phyloP scores from a whole-genome alignment of 495 filamentous ascomycete species.

The Margaritispora aquatica region DNA sequence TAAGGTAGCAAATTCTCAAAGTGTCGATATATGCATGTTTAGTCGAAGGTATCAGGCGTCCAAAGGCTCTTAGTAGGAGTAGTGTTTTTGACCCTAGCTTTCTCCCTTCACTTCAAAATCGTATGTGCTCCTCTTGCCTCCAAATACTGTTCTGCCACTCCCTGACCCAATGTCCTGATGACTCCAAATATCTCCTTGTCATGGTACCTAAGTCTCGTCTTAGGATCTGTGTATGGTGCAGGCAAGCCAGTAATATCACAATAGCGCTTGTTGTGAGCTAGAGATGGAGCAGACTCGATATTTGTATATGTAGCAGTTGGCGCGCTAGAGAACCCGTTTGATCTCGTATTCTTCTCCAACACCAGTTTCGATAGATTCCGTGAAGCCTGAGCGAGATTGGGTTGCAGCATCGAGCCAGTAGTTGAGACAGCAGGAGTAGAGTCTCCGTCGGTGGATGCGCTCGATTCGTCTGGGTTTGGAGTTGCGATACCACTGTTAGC shows the following conservation, averaged over 20 bases:
- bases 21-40: too few species aligned
- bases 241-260: conserved; percentile 92
- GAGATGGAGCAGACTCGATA: conserved; percentile 82
- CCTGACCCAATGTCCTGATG: conserved; percentile 68
- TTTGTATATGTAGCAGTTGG: conserved; percentile 89
- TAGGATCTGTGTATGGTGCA: conserved; percentile 86
- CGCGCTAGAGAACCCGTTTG: conserved; percentile 29
- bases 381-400: conserved; percentile 77
- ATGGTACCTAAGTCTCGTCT: conserved; percentile 84
- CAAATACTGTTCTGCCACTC: conserved; percentile 77
- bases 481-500: conserved; percentile 76
- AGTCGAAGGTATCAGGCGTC: too few species aligned
- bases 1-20: too few species aligned
- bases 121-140: conserved; percentile 88
- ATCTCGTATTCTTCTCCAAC: conserved; percentile 55
- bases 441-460: conserved; percentile 47
- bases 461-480: conserved; percentile 48
- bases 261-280: conserved; percentile 73
- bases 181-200: conserved; percentile 83
- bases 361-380: conserved; percentile 80
- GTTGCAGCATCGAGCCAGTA: conserved; percentile 34
- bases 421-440: conserved; percentile 53
- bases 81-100: too few species aligned
- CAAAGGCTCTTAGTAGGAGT: too few species aligned
- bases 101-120: conserved; percentile 65